Conservation (phyloP, 2,329 filamentous ascomycete genomes). For the Penicillium sp. region DNA sequence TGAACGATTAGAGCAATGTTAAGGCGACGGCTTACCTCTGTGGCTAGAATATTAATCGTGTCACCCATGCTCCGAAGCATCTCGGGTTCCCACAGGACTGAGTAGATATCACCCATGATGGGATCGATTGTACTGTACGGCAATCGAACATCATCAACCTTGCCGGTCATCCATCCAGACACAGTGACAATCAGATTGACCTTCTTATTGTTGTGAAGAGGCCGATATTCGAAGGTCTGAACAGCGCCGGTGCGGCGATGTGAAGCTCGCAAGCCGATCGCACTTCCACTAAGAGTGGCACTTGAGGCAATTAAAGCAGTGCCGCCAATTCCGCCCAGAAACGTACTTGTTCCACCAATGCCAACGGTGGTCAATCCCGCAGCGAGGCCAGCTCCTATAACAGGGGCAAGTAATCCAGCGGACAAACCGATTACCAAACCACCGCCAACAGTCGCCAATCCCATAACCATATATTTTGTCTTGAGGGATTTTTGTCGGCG, state of each 20-base stretch:
- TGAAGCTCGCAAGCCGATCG: conserved; percentile 86
- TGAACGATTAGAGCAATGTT: neutral
- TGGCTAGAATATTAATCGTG: conserved; percentile 97
- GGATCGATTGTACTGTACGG: conserved; percentile 96
- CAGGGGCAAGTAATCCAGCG: conserved; percentile 85
- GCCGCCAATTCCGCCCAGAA: conserved; percentile 88
- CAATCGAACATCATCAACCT: conserved; percentile 92
- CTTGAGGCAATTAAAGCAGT: conserved; percentile 92
- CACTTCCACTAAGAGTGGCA: conserved; percentile 81
- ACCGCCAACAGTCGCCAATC: conserved; percentile 91
- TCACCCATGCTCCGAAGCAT: conserved; percentile 98
- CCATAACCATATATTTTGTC: conserved; percentile 90
- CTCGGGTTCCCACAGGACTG: conserved; percentile 95
- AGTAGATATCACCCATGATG: conserved; percentile 98
- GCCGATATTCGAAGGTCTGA: conserved; percentile 94
- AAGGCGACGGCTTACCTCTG: conserved; percentile 68
- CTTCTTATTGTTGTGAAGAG: conserved; percentile 95
- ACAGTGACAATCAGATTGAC: conserved; percentile 95
- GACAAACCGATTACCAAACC: conserved; percentile 94
- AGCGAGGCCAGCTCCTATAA: conserved; percentile 91
- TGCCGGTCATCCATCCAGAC: conserved; percentile 98
- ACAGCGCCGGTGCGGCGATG: conserved; percentile 86
- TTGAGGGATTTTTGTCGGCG: conserved; percentile 81
- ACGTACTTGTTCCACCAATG: conserved; percentile 83
- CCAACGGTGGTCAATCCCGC: conserved; percentile 96